Conservation (phyloP, 1,284 basidiomycete species). For the Fistulina hepatica region DNA sequence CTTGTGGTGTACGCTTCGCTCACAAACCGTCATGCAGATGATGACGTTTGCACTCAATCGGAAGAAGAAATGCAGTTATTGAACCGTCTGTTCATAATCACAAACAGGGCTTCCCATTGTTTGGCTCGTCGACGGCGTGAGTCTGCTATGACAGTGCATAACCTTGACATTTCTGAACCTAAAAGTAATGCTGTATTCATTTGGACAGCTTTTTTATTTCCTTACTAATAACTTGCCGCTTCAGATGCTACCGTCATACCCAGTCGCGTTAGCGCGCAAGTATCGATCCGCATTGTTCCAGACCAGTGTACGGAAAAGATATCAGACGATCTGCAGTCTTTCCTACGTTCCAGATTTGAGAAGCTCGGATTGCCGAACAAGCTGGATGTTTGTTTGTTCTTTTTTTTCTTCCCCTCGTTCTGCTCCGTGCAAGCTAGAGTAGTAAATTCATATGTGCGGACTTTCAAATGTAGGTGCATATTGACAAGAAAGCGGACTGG, state of each 20-base stretch:
- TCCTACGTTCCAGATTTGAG: conserved; percentile 54
- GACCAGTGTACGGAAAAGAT: conserved; percentile 79
- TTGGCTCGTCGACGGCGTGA: conserved; percentile 73
- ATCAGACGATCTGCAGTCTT: conserved; percentile 46
- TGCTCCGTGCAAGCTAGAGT: conserved; percentile 5
- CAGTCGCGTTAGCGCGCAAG: conserved; percentile 64
- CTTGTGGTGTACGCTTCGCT: conserved; percentile 7
- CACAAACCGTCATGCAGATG: conserved; percentile 43
- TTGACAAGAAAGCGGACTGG: conserved; percentile 88
- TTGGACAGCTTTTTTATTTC: not conserved
- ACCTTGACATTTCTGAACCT: conserved; percentile 61
- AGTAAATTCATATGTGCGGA: too few species aligned
- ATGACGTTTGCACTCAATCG: conserved; percentile 58
- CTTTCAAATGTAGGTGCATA: conserved; percentile 42
- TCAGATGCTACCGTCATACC: conserved; percentile 83
- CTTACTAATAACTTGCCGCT: not conserved
- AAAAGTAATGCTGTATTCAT: conserved; percentile 38
- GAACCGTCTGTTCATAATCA: conserved; percentile 54
- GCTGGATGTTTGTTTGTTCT: conserved; percentile 40
- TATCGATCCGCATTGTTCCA: conserved; percentile 88
- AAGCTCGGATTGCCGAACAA: conserved; percentile 57
- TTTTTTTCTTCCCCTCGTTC: not conserved
- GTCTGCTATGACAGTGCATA: conserved; percentile 65
- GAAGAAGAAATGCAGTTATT: conserved; percentile 60
- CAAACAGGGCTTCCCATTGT: conserved; percentile 52